phyloP scores from a whole-genome alignment of 306 rosid species.

The Cicer judaicum region DNA sequence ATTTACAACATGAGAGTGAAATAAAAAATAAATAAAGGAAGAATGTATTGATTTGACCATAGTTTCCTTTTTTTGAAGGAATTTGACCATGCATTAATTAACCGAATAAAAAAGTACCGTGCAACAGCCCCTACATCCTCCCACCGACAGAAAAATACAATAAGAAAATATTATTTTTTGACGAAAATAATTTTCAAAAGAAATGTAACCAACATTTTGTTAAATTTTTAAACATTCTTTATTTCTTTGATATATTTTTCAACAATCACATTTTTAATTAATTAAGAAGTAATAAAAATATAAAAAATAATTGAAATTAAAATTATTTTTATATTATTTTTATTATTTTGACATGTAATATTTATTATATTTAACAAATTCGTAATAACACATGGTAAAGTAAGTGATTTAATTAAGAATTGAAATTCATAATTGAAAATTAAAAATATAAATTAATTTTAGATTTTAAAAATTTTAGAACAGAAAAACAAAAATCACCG shows the following conservation, averaged over 20 bases:
- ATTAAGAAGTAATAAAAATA: background rate
- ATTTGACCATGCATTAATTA: background rate
- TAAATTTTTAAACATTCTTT: background rate
- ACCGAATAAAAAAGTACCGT: conserved; percentile 13
- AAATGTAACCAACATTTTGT: background rate
- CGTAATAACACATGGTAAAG: too few relatives aligned
- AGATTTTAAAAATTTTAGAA: too few relatives aligned
- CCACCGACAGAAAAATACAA: conserved; percentile 29
- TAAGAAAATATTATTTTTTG: background rate
- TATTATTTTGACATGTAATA: background rate
- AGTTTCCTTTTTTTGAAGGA: too few relatives aligned
- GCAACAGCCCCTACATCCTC: background rate
- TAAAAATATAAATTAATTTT: too few relatives aligned
- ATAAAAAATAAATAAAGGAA: background rate
- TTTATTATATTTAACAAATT: too few relatives aligned
- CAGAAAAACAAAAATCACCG: too few relatives aligned
- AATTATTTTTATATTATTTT: background rate
- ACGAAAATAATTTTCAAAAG: background rate
- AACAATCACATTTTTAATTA: background rate
- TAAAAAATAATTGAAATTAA: too few relatives aligned
- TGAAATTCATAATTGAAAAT: too few relatives aligned
- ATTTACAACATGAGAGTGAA: conserved; percentile 1
- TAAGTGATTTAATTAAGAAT: too few relatives aligned
- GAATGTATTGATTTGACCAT: background rate
- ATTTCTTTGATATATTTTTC: background rate